phyloP scores from a whole-genome alignment of 2,329 filamentous ascomycete genomes.

The Parastagonospora nodorum region DNA sequence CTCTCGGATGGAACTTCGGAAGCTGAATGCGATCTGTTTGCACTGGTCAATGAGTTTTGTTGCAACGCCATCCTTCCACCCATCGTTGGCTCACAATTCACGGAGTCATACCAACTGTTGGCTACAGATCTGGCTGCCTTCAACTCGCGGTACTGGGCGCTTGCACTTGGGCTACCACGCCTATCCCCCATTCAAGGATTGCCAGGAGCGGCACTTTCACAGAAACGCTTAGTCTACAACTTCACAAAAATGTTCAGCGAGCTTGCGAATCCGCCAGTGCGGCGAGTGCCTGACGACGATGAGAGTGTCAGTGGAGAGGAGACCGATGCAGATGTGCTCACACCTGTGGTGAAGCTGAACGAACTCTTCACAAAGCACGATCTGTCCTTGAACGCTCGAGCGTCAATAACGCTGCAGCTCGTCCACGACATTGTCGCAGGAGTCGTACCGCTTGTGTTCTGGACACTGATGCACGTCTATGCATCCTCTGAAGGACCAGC shows the following conservation, averaged over 20 bases:
- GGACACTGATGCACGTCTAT: conserved; percentile 40
- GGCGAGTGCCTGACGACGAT: conserved; percentile 34
- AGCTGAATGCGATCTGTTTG: conserved; percentile 52
- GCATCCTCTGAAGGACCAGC: conserved; percentile 15
- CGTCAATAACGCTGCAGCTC: conserved; percentile 35
- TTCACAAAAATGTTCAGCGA: conserved; percentile 34
- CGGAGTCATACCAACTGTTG: conserved; percentile 48
- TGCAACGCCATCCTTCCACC: conserved; percentile 57
- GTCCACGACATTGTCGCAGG: conserved; percentile 35
- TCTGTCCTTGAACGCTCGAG: conserved; percentile 31
- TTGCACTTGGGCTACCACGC: conserved; percentile 61
- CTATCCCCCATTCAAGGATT: conserved; percentile 59
- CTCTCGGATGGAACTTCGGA: conserved; percentile 48
- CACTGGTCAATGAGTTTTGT: conserved; percentile 62
- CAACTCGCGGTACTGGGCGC: conserved; percentile 58
- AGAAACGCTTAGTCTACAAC: conserved; percentile 35
- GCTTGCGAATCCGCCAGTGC: conserved; percentile 33
- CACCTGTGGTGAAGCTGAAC: conserved; percentile 39
- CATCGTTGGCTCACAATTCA: conserved; percentile 58
- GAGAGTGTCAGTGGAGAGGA: conserved; percentile 42
- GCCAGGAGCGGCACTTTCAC: conserved; percentile 40
- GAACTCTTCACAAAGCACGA: conserved; percentile 36
- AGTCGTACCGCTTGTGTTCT: conserved; percentile 39
- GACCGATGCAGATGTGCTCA: conserved; percentile 40
- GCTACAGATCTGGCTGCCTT: conserved; percentile 62